Evolutionary conservation across 1,284 basidiomycete species (phyloP).

Genomic region (Ceratobasidium sp.): DNA sequence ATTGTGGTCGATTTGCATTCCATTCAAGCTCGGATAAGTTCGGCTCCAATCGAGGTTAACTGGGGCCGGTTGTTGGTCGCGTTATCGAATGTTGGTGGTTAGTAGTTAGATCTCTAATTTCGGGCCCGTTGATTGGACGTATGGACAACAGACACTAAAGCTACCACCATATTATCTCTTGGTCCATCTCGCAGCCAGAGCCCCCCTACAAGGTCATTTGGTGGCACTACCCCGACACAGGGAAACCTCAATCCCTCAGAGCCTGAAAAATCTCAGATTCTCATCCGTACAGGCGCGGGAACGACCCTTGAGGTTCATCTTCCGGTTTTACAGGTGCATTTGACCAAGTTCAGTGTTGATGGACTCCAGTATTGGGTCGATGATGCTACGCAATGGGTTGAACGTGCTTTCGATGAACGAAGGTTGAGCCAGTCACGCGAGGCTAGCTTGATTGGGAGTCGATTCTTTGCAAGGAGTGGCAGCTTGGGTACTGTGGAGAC

Average conservation of each 20-base stretch:
- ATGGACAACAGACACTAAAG: constrained; percentile 34
- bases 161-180: constrained; percentile 45
- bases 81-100: constrained; percentile 52
- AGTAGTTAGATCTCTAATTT: not conserved
- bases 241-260: constrained; percentile 28
- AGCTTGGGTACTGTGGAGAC: constrained; percentile 39
- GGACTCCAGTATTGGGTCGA: constrained; percentile 86
- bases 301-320: constrained; percentile 61
- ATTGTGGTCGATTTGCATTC: constrained; percentile 69
- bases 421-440: constrained; percentile 50
- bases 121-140: not conserved
- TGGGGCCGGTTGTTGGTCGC: constrained; percentile 60
- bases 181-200: constrained; percentile 34
- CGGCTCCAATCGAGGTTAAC: constrained; percentile 42
- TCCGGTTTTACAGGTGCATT: constrained; percentile 67
- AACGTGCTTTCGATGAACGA: constrained; percentile 49
- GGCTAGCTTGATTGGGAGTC: constrained; percentile 81
- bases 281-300: constrained; percentile 44
- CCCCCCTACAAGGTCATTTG: constrained; percentile 9
- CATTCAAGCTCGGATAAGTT: constrained; percentile 55
- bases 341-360: constrained; percentile 73
- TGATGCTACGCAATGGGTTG: constrained; percentile 75
- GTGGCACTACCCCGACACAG: constrained; percentile 28
- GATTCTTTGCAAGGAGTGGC: constrained; percentile 70
- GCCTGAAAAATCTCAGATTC: constrained; percentile 26